These are phyloP conservation scores for Trichosanthes truncata DNA, from an alignment of 306 rosid genomes.

Conservation along the genomic window DNA sequence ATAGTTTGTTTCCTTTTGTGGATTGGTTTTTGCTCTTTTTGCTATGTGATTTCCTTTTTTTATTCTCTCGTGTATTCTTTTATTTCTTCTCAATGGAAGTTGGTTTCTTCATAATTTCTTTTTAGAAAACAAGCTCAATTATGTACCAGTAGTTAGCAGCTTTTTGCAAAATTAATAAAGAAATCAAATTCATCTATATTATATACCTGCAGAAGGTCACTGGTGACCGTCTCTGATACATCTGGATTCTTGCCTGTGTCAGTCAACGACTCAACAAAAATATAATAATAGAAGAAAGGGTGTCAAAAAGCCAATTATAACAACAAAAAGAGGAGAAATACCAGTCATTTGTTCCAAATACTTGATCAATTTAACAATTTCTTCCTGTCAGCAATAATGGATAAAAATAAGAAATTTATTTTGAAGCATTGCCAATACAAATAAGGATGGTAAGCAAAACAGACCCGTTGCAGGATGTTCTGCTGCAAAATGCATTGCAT, in stretches of 20 bases:
- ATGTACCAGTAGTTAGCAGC: background rate
- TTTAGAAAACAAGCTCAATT: background rate
- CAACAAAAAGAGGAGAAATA: slow-evolving; percentile 21
- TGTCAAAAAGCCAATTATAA: slow-evolving; percentile 5
- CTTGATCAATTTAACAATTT: slow-evolving; percentile 72
- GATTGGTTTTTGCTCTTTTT: background rate
- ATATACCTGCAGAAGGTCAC: slow-evolving; percentile 58
- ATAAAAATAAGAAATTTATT: slow-evolving; percentile 11
- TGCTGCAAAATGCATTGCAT: slow-evolving; percentile 75
- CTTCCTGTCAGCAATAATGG: slow-evolving; percentile 52
- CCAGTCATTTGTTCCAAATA: slow-evolving; percentile 68
- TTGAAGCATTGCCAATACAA: slow-evolving; percentile 6
- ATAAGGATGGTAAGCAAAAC: slow-evolving; percentile 5
- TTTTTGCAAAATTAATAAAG: background rate
- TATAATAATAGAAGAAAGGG: slow-evolving; percentile 5
- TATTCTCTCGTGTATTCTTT: background rate
- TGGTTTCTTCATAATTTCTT: background rate
- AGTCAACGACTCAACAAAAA: slow-evolving; percentile 1
- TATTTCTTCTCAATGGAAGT: background rate
- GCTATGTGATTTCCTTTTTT: background rate
- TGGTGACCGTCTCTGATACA: slow-evolving; percentile 36
- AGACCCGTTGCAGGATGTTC: slow-evolving; percentile 73
- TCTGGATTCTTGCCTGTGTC: slow-evolving; percentile 58
- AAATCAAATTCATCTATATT: slow-evolving; percentile 5
- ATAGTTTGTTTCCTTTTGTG: background rate